Evolutionary conservation across 495 filamentous ascomycete genomes (phyloP), one percentile per base, ranked within the genome.

Genomic region (Tetracladium setigerum): DNA sequence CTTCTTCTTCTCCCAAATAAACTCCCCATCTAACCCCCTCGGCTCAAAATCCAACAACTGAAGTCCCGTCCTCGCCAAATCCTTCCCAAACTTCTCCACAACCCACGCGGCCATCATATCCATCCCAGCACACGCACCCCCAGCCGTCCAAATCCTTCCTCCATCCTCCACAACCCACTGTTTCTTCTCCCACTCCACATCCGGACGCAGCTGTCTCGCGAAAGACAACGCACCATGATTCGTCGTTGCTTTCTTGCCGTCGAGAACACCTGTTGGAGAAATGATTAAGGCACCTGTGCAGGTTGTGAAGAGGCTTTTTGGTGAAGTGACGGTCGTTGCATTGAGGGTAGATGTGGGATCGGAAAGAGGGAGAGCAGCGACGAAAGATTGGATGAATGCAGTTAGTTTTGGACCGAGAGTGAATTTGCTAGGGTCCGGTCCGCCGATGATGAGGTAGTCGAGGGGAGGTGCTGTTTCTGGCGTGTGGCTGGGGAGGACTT

Each of bases 51-150:
- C 53, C 30, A 67, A 44, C 8, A 48, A 34, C 19, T 39, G 33
- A 4, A 56, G 33, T 4, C 44, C 54, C 32, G 52, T 19, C 10
- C 19, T 38, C 13, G 57, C 54, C 12, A 61, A 24, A 16, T 54
- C 52, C 15, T 54, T 35, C 0, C 58, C 63, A 53, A 47, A 65
- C 5, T 46, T 60, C 47, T 63, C 46, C 35, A 58, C 55, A 9
- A 66, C 37, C 63, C 63, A 66, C 34, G 63, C 46, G 0, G 63
- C 52, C 32, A 67, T 46, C 63, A 67, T 67, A 37, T 67, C 64
- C 64, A 64, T 67, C 12, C 61, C 64, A 0, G 62, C 62, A 31
- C 62, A 50, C 5, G 64, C 64, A 4, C 64, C 63, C 38, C 49
- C 51, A 11, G 58, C 63, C 12, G 64, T 67, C 64, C 64, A 67